Evolutionary conservation across 805 yeast species (phyloP), one percentile per base, ranked within the genome.

Genomic region (Pichia thaimueangensis): DNA sequence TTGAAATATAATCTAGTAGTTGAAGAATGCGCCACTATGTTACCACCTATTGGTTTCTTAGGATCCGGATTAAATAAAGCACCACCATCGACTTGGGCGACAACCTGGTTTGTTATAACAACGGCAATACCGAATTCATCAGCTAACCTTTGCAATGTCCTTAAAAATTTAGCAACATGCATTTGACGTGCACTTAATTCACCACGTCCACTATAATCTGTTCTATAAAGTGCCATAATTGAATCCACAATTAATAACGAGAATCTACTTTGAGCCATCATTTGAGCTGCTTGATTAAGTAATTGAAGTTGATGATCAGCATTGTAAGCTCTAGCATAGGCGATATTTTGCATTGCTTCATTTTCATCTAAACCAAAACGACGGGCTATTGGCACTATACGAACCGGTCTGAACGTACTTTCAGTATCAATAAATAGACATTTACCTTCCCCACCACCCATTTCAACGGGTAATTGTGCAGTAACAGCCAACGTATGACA

Each of bases 381-480:
- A 58, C 82, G 82, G 2, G 96, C 96, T 51, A 93, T 88, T 0
- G 95, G 81, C 8, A 86, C 84, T 52, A 93, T 70, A 54, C 98
- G 75, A 34, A 82, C 82, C 1, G 97, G 97, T 59, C 98, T 74
- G 62, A 93, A 93, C 2, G 98, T 93, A 16, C 97, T 96, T 60
- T 91, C 98, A 0, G 97, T 91, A 58, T 93, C 98, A 47, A 93
- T 89, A 59, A 86, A 93, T 42, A 93, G 69, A 62, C 97, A 91
- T 64, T 93, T 88, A 27, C 98, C 98, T 67, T 93, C 98, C 39
- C 96, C 98, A 47, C 98, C 98, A 31, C 97, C 97, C 83, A 85
- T 82, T 58, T 89, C 97, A 39, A 91, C 77, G 5, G 97, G 97
- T 43, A 93, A 69, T 63, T 91, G 98, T 62, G 97, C 91, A 2